These are phyloP conservation scores for Fulvia fulva DNA, from an alignment of 2,329 filamentous ascomycete genomes.

Conservation along the genomic window DNA sequence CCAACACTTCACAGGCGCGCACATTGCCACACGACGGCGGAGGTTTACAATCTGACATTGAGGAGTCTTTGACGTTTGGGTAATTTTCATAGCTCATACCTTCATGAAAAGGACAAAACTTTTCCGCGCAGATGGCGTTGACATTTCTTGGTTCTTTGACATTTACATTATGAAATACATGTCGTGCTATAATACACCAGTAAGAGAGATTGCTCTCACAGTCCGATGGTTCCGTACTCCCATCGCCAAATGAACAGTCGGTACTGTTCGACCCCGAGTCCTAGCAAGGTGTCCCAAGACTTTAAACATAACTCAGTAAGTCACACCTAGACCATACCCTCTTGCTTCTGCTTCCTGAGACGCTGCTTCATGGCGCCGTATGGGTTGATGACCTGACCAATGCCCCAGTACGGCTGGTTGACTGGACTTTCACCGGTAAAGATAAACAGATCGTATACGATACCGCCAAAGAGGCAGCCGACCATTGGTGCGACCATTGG, in stretches of 20 bases:
- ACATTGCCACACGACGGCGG: neutral
- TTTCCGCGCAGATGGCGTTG: neutral
- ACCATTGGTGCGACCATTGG: conserved; percentile 63
- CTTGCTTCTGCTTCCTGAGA: conserved; percentile 24
- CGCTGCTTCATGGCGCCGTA: conserved; percentile 20
- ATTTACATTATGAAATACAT: neutral
- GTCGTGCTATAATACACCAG: neutral
- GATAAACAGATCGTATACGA: conserved; percentile 64
- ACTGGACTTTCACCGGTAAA: conserved; percentile 60
- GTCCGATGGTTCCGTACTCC: neutral
- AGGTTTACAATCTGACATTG: neutral
- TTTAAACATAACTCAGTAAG: neutral
- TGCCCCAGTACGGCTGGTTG: conserved; percentile 54
- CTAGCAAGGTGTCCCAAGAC: too few relatives aligned
- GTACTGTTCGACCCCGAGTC: neutral
- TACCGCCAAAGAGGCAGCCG: conserved; percentile 60
- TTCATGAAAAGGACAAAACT: neutral
- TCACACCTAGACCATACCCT: conserved; percentile 25
- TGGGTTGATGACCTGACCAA: conserved; percentile 26
- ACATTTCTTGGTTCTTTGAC: neutral
- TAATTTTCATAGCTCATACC: neutral
- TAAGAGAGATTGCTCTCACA: neutral
- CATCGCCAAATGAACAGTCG: neutral
- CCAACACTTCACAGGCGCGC: neutral
- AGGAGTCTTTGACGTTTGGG: neutral